Percentiles rank a stretch among this genome's conserved stretches.
These are phyloP conservation scores for Calonectria fujianensis DNA, from an alignment of 2,329 filamentous ascomycete genomes.

Conservation along the genomic window DNA sequence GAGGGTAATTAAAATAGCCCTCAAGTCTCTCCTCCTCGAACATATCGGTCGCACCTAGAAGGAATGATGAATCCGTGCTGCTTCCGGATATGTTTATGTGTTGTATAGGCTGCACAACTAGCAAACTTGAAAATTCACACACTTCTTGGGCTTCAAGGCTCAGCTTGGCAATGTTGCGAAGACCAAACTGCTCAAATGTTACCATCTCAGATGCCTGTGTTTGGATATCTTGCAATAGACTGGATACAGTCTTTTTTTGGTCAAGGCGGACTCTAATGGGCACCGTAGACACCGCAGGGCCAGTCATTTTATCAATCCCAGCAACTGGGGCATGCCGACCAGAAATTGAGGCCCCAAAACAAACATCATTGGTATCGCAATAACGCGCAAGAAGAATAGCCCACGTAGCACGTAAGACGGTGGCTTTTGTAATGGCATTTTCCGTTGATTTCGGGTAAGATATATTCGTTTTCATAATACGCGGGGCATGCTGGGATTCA, in stretches of 20 bases:
- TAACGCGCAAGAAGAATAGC: constrained; percentile 71
- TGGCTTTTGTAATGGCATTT: constrained; percentile 38
- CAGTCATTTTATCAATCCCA: constrained; percentile 48
- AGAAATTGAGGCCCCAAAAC: constrained; percentile 66
- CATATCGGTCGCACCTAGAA: not conserved
- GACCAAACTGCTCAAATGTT: constrained; percentile 34
- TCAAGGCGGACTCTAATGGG: constrained; percentile 49
- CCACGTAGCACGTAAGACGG: constrained; percentile 63
- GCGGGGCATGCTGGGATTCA: not conserved
- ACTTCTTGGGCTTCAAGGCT: constrained; percentile 23
- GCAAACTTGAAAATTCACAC: constrained; percentile 31
- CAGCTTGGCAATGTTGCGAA: constrained; percentile 30
- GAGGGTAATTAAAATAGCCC: constrained; percentile 52
- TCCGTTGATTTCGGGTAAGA: not conserved
- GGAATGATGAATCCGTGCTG: constrained; percentile 8
- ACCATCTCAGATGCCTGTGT: constrained; percentile 38
- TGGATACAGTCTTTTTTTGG: constrained; percentile 55
- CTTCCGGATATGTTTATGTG: constrained; percentile 9
- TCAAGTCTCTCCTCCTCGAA: constrained; percentile 19
- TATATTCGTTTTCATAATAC: constrained; percentile 5
- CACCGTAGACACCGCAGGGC: constrained; percentile 58
- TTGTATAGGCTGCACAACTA: constrained; percentile 40
- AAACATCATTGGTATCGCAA: constrained; percentile 61
- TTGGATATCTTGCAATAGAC: constrained; percentile 63
- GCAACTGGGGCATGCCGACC: constrained; percentile 57